Evolutionary conservation across 2,329 filamentous ascomycete species (phyloP), one percentile per base, ranked within the genome.

Genomic region (Neopestalotiopsis sp.): DNA sequence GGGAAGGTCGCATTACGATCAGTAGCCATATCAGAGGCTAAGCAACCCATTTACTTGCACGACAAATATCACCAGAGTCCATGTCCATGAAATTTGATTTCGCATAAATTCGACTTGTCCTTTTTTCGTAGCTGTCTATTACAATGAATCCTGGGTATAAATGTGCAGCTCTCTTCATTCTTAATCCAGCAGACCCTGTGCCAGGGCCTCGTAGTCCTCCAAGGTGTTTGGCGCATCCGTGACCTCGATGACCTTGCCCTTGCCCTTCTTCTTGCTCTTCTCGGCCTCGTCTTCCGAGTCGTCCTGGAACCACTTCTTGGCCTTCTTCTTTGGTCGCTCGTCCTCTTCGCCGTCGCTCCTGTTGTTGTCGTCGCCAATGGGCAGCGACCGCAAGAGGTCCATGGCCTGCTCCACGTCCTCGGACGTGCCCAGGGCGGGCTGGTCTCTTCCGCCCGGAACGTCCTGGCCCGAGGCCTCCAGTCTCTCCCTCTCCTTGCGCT

Each of bases 271-370:
- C 67, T 71, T 77, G 73, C 80, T 82, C 73, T 77, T 79, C 64
- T 82, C 80, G 67, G 75, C 80, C 62, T 86, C 85, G 63, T 85
- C 84, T 14, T 86, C 86, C 1, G 86, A 87, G 70, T 91, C 90
- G 70, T 91, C 88, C 79, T 94, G 86, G 82, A 94, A 94, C 91
- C 91, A 94, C 81, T 94, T 94, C 88, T 92, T 94, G 70, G 87
- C 84, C 79, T 88, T 91, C 86, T 92, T 92, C 75, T 80, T 82
- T 20, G 86, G 85, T 63, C 83, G 80, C 72, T 81, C 80, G 1
- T 79, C 76, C 4, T 71, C 70, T 28, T 71, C 68, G 32, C 71
- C 69, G 9, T 64, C 69, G 7, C 70, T 38, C 2, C 34, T 10
- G 34, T 10, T 10, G 34, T 7, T 73, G 9, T 74, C 75, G 2